These are phyloP conservation scores for Alternaria novae-zelandiae DNA, from an alignment of 2,329 filamentous ascomycete genomes.

Conservation along the genomic window DNA sequence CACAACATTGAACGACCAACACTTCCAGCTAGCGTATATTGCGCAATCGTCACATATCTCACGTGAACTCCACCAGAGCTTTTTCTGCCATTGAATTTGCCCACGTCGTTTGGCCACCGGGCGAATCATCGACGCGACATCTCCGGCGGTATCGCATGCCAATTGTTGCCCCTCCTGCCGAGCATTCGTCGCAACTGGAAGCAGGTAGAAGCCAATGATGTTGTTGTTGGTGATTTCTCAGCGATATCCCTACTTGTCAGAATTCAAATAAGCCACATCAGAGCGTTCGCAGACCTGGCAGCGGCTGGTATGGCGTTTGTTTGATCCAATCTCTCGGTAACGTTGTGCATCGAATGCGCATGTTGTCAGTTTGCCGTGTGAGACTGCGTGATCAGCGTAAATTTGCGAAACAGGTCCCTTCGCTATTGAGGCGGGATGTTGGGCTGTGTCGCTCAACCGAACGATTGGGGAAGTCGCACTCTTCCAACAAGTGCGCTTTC, in stretches of 20 bases:
- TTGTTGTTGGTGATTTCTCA: not conserved
- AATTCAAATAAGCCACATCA: not conserved
- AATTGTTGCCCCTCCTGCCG: slow-evolving; percentile 18
- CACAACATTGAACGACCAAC: slow-evolving; percentile 13
- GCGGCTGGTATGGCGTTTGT: not conserved
- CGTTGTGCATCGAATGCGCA: not conserved
- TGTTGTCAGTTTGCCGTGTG: not conserved
- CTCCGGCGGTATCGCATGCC: slow-evolving; percentile 30
- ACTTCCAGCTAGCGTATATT: slow-evolving; percentile 41
- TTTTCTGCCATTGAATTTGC: slow-evolving; percentile 31
- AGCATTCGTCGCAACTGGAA: slow-evolving; percentile 16
- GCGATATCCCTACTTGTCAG: not conserved
- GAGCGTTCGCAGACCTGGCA: not conserved
- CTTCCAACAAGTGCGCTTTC: not conserved
- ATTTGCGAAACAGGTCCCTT: not conserved
- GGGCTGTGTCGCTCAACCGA: not conserved
- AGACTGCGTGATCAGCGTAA: not conserved
- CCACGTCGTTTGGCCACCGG: slow-evolving; percentile 14
- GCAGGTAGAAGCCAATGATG: not conserved
- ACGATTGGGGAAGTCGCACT: not conserved
- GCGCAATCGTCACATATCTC: slow-evolving; percentile 41
- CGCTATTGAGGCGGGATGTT: not conserved
- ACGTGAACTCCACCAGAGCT: slow-evolving; percentile 23
- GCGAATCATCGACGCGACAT: slow-evolving; percentile 28
- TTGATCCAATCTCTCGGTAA: not conserved